Evolutionary conservation across 176 grass and related monocot species (phyloP).

Genomic region (Carex myosuroides): DNA sequence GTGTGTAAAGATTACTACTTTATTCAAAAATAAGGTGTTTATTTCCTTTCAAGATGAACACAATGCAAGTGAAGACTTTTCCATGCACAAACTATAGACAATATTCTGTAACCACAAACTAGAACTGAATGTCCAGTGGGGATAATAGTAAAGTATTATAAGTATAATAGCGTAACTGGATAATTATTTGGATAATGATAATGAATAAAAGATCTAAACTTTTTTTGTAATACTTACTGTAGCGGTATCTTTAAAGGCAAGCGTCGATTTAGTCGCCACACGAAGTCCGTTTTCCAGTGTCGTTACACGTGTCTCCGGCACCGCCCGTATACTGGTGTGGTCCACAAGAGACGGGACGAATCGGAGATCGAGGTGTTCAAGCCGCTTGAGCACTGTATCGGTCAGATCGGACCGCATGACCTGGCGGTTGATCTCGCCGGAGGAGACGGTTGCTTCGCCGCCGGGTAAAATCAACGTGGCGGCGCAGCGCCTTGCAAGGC

Average conservation of each 20-base stretch:
- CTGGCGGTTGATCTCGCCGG: slow-evolving; percentile 23
- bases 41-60: too few relatives aligned
- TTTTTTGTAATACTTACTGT: slow-evolving; percentile 25
- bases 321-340: slow-evolving; percentile 64
- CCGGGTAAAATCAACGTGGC: slow-evolving; percentile 26
- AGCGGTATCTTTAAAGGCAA: slow-evolving; percentile 47
- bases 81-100: too few relatives aligned
- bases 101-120: slow-evolving; percentile 38
- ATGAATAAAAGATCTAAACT: too few relatives aligned
- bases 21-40: background rate
- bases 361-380: slow-evolving; percentile 75
- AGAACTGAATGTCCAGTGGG: too few relatives aligned
- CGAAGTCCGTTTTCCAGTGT: slow-evolving; percentile 75
- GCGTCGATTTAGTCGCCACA: slow-evolving; percentile 82
- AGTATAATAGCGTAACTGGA: too few relatives aligned
- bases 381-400: slow-evolving; percentile 50
- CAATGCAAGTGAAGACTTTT: too few relatives aligned
- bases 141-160: too few relatives aligned
- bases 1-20: too few relatives aligned
- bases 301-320: slow-evolving; percentile 74
- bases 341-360: slow-evolving; percentile 74
- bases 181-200: too few relatives aligned
- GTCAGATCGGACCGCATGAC: slow-evolving; percentile 65
- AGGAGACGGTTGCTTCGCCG: slow-evolving; percentile 26
- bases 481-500: slow-evolving; percentile 32